phyloP scores from a whole-genome alignment of 805 yeast species.

The Candida dajiaensis region DNA sequence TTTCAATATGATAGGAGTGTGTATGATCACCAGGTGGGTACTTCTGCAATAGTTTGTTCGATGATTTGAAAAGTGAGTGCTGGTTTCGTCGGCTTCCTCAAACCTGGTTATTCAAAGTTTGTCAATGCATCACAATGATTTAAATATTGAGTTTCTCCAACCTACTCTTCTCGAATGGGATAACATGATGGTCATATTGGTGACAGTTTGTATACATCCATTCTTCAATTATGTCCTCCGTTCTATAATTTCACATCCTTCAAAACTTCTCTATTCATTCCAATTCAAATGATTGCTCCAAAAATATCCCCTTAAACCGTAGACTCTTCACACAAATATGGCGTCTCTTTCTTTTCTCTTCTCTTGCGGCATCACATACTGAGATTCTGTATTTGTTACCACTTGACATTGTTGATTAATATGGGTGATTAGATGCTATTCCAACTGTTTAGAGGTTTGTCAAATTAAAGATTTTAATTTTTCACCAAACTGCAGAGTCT shows the following conservation, averaged over 20 bases:
- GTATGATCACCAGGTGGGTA: too few relatives aligned
- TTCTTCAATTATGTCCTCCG: not conserved
- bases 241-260: not conserved
- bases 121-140: too few relatives aligned
- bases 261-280: not conserved
- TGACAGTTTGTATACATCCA: not conserved
- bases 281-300: not conserved
- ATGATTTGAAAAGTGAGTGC: too few relatives aligned
- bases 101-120: too few relatives aligned
- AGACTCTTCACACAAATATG: not conserved
- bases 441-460: not conserved
- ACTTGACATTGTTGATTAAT: slow-evolving; percentile 60
- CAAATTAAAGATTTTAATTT: slow-evolving; percentile 2
- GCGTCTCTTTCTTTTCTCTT: not conserved
- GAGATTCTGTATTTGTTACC: slow-evolving; percentile 99
- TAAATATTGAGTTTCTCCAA: too few relatives aligned
- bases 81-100: too few relatives aligned
- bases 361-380: slow-evolving; percentile 49
- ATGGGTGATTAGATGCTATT: not conserved
- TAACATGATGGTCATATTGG: too few relatives aligned
- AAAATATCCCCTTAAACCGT: not conserved
- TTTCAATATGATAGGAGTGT: too few relatives aligned
- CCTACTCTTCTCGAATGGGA: too few relatives aligned
- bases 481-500: slow-evolving; percentile 1
- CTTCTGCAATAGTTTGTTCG: too few relatives aligned